phyloP scores from a whole-genome alignment of 352 stramenopile genomes.

The Phytophthora quininea region DNA sequence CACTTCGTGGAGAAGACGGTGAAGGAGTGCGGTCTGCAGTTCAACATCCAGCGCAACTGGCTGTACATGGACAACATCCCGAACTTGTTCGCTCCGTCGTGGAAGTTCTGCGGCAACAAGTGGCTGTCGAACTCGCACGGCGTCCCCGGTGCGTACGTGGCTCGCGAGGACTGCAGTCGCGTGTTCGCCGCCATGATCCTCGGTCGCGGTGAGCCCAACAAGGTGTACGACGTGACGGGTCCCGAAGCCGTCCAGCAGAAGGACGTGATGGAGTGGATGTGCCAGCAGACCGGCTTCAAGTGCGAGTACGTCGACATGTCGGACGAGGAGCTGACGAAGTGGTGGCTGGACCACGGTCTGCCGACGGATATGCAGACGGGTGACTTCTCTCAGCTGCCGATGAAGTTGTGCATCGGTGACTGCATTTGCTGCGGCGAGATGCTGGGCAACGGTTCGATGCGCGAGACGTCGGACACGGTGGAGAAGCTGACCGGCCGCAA shows the following conservation, averaged over 20 bases:
- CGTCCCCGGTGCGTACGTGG: constrained; percentile 18
- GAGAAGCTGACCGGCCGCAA: constrained; percentile 24
- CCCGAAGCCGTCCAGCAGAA: constrained; percentile 13
- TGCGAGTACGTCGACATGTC: constrained; percentile 15
- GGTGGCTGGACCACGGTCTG: constrained; percentile 20
- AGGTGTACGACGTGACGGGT: constrained; percentile 20
- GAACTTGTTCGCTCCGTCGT: constrained; percentile 32
- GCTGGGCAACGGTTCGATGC: constrained; percentile 22
- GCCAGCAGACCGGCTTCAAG: constrained; percentile 11
- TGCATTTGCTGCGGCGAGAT: constrained; percentile 19
- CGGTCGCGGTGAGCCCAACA: constrained; percentile 18
- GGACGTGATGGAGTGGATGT: constrained; percentile 22
- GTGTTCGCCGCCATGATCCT: constrained; percentile 11
- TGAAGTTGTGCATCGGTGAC: constrained; percentile 27
- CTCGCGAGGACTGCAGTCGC: constrained; percentile 19
- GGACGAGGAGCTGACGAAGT: constrained; percentile 21
- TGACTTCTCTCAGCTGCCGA: constrained; percentile 23
- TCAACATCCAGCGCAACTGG: constrained; percentile 37
- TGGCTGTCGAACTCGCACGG: constrained; percentile 32
- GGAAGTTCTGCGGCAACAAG: constrained; percentile 33
- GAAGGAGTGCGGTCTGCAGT: constrained; percentile 28
- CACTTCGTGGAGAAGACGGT: constrained; percentile 33
- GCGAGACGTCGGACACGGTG: constrained; percentile 10
- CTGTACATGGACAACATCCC: constrained; percentile 35
- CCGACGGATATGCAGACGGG: constrained; percentile 13